A percentile compares a stretch with the other conserved stretches of the same genome.
Conservation (phyloP, 1,284 basidiomycete genomes). For the Serendipita sp. region DNA sequence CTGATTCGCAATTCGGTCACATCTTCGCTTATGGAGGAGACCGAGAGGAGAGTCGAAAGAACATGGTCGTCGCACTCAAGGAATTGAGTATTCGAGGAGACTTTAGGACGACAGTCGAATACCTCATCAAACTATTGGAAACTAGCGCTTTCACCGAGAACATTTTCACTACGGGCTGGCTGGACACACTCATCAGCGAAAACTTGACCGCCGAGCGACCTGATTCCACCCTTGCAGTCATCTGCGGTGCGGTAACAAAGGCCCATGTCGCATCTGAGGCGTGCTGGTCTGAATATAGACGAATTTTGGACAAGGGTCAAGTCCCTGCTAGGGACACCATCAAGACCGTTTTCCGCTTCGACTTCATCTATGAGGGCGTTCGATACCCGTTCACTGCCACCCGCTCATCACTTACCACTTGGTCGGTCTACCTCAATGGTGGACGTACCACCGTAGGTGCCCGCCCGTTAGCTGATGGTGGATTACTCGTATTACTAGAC, state of each 20-base stretch:
- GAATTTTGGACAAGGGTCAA: slow-evolving; percentile 94
- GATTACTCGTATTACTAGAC: slow-evolving; percentile 80
- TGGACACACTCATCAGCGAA: slow-evolving; percentile 92
- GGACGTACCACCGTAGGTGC: slow-evolving; percentile 81
- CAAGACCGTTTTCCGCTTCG: slow-evolving; percentile 93
- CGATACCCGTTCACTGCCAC: slow-evolving; percentile 95
- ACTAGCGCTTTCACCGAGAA: slow-evolving; percentile 95
- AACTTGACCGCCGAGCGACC: slow-evolving; percentile 96
- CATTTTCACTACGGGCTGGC: slow-evolving; percentile 96
- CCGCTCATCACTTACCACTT: slow-evolving; percentile 74
- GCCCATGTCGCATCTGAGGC: slow-evolving; percentile 82
- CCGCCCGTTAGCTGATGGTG: slow-evolving; percentile 87
- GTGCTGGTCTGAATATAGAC: slow-evolving; percentile 88
- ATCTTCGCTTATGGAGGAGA: slow-evolving; percentile 99
- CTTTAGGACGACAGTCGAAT: slow-evolving; percentile 97
- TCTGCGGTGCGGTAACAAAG: slow-evolving; percentile 96
- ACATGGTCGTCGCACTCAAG: slow-evolving; percentile 99
- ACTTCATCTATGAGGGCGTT: slow-evolving; percentile 94
- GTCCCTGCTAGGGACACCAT: slow-evolving; percentile 89
- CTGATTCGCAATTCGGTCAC: slow-evolving; percentile 97
- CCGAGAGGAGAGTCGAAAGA: slow-evolving; percentile 89
- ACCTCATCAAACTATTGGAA: slow-evolving; percentile 94
- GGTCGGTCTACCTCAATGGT: slow-evolving; percentile 95
- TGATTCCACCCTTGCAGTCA: slow-evolving; percentile 80
- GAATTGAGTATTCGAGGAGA: slow-evolving; percentile 98